These are phyloP conservation scores for Sphenostylis stenocarpa DNA, from an alignment of 306 rosid genomes.

Conservation along the genomic window DNA sequence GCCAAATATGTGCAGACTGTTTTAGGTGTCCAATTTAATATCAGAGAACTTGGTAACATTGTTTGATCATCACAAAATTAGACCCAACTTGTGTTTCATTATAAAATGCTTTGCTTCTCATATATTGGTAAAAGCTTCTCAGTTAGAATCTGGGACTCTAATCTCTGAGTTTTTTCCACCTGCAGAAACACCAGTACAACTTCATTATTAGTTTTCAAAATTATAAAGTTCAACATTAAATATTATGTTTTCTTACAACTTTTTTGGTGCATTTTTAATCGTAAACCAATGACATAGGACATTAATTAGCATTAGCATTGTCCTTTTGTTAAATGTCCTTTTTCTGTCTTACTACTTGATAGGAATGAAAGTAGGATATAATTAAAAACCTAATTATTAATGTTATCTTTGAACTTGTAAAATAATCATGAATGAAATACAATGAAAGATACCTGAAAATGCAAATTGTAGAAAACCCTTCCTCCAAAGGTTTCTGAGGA, in stretches of 20 bases:
- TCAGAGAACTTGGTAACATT: neutral
- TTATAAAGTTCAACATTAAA: neutral
- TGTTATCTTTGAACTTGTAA: neutral
- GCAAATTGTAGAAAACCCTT: slow-evolving; percentile 48
- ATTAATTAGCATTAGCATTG: neutral
- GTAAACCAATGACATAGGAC: neutral
- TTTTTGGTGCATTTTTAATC: neutral
- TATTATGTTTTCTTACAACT: neutral
- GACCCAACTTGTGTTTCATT: neutral
- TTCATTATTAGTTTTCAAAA: neutral
- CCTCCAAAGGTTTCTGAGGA: slow-evolving; percentile 59
- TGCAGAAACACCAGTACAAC: slow-evolving; percentile 8
- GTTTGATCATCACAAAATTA: neutral
- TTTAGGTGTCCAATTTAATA: neutral
- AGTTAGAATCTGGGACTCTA: slow-evolving; percentile 29
- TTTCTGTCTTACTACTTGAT: neutral
- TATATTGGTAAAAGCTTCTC: slow-evolving; percentile 33
- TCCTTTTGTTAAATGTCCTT: neutral
- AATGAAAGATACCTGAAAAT: neutral
- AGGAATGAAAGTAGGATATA: neutral
- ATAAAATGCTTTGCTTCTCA: slow-evolving; percentile 23
- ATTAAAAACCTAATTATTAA: neutral
- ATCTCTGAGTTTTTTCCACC: slow-evolving; percentile 28
- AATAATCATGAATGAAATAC: neutral
- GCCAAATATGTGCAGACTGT: neutral